These are phyloP conservation scores for Anethum foeniculum DNA, from an alignment of 140 eudicot species.

Conservation along the genomic window DNA sequence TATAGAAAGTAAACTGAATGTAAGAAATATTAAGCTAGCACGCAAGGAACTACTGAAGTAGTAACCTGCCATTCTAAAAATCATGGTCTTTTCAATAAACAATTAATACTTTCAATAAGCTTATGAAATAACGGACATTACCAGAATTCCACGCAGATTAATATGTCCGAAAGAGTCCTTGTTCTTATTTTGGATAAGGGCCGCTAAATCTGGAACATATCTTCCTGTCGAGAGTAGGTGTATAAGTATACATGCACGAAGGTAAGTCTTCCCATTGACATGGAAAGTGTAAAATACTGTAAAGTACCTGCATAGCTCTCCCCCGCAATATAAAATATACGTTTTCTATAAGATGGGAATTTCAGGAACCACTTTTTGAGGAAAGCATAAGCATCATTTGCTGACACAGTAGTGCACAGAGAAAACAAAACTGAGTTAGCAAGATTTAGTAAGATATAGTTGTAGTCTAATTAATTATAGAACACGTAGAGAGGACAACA, in stretches of 20 bases:
- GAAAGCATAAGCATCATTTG: constrained; percentile 77
- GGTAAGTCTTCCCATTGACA: not conserved
- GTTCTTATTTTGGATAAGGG: constrained; percentile 66
- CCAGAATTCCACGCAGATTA: constrained; percentile 83
- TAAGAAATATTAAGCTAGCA: not conserved
- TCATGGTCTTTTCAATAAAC: no score
- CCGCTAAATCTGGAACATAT: constrained; percentile 89
- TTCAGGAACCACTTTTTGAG: constrained; percentile 78
- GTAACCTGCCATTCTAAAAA: not conserved
- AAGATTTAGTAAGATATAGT: not conserved
- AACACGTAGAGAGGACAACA: not conserved
- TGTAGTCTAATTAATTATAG: not conserved
- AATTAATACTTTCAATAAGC: not conserved
- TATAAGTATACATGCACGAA: constrained; percentile 2
- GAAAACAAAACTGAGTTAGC: constrained; percentile 4
- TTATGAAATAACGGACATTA: constrained; percentile 17
- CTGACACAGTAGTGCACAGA: constrained; percentile 29
- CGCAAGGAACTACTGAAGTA: not conserved
- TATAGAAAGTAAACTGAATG: not conserved
- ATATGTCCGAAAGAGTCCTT: constrained; percentile 47
- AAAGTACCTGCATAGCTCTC: constrained; percentile 91
- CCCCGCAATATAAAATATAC: constrained; percentile 76
- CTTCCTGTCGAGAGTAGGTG: constrained; percentile 42
- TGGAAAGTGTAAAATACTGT: not conserved
- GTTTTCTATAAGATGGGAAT: constrained; percentile 63